A percentile compares a stretch with the other conserved stretches of the same genome.
Conservation (phyloP, 1,284 basidiomycete genomes). For the Ustilago tritici region DNA sequence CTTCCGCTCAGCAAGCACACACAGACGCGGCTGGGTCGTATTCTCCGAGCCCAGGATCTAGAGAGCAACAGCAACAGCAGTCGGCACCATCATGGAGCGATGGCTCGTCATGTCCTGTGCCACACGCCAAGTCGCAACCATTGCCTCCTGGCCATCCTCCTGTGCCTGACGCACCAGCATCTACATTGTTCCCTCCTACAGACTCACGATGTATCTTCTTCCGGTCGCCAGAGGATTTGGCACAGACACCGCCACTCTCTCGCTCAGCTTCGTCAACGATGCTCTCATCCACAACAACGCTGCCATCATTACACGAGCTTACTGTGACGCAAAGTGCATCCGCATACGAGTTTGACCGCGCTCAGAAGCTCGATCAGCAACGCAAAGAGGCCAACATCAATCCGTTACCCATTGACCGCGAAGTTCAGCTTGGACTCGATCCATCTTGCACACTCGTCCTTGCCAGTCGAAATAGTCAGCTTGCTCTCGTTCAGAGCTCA, state of each 20-base stretch:
- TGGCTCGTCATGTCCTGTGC: conserved; percentile 61
- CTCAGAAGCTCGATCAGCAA: conserved; percentile 49
- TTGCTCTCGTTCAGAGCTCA: conserved; percentile 61
- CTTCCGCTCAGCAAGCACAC: conserved; percentile 14
- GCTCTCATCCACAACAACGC: conserved; percentile 33
- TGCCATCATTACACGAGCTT: conserved; percentile 46
- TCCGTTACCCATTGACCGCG: conserved; percentile 49
- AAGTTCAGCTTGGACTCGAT: conserved; percentile 49
- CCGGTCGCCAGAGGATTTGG: conserved; percentile 62
- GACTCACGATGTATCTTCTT: conserved; percentile 66
- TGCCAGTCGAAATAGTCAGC: conserved; percentile 62
- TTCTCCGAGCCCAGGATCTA: background rate
- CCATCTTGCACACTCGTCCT: conserved; percentile 61
- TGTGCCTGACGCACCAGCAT: conserved; percentile 51
- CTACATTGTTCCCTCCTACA: conserved; percentile 61
- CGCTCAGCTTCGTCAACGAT: conserved; percentile 40
- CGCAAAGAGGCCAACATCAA: conserved; percentile 61
- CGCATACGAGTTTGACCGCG: conserved; percentile 41
- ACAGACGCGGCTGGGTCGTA: conserved; percentile 4
- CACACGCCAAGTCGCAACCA: conserved; percentile 64
- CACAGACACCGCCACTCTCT: conserved; percentile 59
- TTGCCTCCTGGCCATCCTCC: conserved; percentile 68
- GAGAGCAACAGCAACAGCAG: conserved; percentile 3
- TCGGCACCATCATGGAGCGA: conserved; percentile 43
- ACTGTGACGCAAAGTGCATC: conserved; percentile 44